Conservation (phyloP, 2,329 filamentous ascomycete genomes). For the Aspergillus jensenii region DNA sequence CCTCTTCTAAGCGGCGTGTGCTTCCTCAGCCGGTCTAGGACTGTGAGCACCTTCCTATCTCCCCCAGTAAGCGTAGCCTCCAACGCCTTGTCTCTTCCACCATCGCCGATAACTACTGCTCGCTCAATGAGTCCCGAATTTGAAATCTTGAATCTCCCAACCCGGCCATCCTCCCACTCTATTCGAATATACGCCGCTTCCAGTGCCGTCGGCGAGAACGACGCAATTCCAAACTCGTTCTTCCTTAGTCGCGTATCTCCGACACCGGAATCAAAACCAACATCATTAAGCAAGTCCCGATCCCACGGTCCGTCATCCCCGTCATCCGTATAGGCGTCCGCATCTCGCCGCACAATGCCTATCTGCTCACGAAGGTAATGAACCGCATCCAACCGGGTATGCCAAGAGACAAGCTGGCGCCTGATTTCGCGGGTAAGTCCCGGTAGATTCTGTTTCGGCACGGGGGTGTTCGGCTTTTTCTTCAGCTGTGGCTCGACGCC, state of each 20-base stretch:
- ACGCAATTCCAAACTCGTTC: conserved; percentile 34
- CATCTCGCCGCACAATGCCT: conserved; percentile 20
- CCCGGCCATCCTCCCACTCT: conserved; percentile 45
- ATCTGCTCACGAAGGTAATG: conserved; percentile 34
- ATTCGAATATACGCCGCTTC: conserved; percentile 45
- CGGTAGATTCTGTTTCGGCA: conserved; percentile 36
- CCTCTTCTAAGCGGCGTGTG: not conserved
- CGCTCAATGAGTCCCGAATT: conserved; percentile 41
- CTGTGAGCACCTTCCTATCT: conserved; percentile 34
- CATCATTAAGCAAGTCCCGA: conserved; percentile 16
- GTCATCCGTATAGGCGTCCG: conserved; percentile 13
- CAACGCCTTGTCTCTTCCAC: conserved; percentile 36
- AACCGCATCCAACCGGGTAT: conserved; percentile 40
- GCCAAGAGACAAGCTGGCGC: conserved; percentile 43
- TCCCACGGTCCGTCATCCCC: conserved; percentile 18
- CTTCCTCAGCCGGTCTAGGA: conserved; percentile 32
- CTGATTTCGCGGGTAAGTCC: conserved; percentile 40
- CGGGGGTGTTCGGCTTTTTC: conserved; percentile 13
- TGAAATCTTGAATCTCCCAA: conserved; percentile 45
- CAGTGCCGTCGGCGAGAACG: conserved; percentile 34
- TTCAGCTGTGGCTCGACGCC: conserved; percentile 18
- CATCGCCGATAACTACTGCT: conserved; percentile 43
- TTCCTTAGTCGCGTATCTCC: conserved; percentile 10
- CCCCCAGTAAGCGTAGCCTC: conserved; percentile 37
- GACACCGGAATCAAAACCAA: not conserved